Conservation (phyloP, 345 rosid species). For the Moricandia moricandioides region DNA sequence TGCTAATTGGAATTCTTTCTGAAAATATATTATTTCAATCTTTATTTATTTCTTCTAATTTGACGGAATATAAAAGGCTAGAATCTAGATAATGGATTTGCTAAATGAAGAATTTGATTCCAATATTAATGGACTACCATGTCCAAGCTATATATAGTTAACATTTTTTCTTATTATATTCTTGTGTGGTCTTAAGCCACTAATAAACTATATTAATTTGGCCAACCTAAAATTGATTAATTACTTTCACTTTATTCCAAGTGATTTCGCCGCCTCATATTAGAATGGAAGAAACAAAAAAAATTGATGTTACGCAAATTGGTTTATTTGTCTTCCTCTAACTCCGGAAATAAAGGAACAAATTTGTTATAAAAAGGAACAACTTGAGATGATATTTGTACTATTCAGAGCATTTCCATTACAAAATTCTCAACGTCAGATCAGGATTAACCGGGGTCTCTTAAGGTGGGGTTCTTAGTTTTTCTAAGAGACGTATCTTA, state of each 20-base stretch:
- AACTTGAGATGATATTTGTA: neutral
- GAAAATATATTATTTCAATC: neutral
- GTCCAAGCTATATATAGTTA: constrained; percentile 23
- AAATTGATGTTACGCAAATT: constrained; percentile 14
- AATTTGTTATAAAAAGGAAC: neutral
- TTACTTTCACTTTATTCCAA: neutral
- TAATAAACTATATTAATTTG: constrained; percentile 21
- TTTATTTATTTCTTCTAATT: neutral
- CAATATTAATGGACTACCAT: constrained; percentile 38
- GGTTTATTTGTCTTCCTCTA: constrained; percentile 32
- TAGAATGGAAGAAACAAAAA: neutral
- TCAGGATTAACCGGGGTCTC: too few relatives aligned
- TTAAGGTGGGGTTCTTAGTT: too few relatives aligned
- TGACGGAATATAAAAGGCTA: constrained; percentile 16
- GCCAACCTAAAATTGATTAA: constrained; percentile 13
- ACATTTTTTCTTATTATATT: constrained; percentile 14
- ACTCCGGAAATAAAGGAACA: constrained; percentile 14
- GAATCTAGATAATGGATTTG: constrained; percentile 27
- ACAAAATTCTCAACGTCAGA: neutral
- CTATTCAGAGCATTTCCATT: neutral
- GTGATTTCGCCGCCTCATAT: constrained; percentile 3
- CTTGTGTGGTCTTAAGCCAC: constrained; percentile 26
- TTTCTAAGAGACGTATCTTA: too few relatives aligned
- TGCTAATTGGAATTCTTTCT: neutral
- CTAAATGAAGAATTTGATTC: constrained; percentile 35